phyloP scores from a whole-genome alignment of 805 yeast species.

The Candida saitoana region DNA sequence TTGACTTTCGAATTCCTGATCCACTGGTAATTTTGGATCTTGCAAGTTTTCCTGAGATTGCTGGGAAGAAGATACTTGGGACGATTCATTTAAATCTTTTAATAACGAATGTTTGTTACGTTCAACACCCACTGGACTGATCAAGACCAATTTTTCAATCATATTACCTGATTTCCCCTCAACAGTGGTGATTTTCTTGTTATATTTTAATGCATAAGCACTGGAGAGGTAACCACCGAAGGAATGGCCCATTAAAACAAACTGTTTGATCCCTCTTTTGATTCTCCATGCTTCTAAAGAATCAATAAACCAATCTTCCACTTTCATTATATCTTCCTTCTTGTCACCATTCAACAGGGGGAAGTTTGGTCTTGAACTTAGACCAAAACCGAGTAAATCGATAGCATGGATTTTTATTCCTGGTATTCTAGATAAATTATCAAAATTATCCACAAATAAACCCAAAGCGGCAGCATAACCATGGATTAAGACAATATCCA shows the following conservation, averaged over 20 bases:
- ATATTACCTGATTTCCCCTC: conserved; percentile 17
- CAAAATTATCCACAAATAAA: conserved; percentile 69
- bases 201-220: conserved; percentile 40
- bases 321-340: conserved; percentile 30
- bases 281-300: conserved; percentile 41
- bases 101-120: conserved; percentile 29
- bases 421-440: conserved; percentile 41
- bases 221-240: conserved; percentile 44
- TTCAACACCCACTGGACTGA: conserved; percentile 44
- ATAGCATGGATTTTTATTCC: conserved; percentile 61
- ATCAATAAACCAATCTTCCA: conserved; percentile 44
- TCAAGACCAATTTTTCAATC: conserved; percentile 35
- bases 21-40: conserved; percentile 10
- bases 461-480: conserved; percentile 94
- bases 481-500: conserved; percentile 72
- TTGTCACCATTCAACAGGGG: conserved; percentile 29
- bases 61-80: conserved; percentile 9
- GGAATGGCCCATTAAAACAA: conserved; percentile 41
- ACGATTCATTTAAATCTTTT: conserved; percentile 13
- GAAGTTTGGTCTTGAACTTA: conserved; percentile 54
- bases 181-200: conserved; percentile 18
- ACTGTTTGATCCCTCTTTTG: conserved; percentile 29
- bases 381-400: conserved; percentile 70
- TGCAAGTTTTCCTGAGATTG: conserved; percentile 14
- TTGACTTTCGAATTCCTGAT: conserved; percentile 20